Base-by-base conservation (phyloP, 1,284 basidiomycete genomes). In the Fomitiporia mediterranea region DNA sequence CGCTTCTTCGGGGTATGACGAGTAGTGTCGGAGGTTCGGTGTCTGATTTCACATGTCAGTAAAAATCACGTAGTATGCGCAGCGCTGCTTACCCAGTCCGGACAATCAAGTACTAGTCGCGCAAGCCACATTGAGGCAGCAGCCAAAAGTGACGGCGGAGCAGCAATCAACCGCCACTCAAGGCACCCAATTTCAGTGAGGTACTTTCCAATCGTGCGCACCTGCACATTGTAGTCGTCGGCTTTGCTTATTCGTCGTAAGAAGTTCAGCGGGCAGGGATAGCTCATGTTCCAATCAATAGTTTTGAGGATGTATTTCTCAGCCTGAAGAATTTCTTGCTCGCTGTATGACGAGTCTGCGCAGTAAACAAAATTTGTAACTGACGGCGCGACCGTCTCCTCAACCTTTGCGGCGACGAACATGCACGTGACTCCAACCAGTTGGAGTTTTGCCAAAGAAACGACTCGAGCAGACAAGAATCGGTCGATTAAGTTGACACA, bases 401-500 rank as follows among this genome's bases (percentile, higher is more conserved):
- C 96, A 62, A 95, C 94, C 73, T 99, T 99, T 48, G 92, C 84
- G 0, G 96, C 86, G 61, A 99, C 80, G 72, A 98, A 96, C 70
- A 99, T 82, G 65, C 91, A 91, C 4, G 94, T 94, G 59, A 98
- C 80, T 58, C 97, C 96, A 53, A 98, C 94, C 17, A 98, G 84
- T 71, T 98, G 96, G 39, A 98, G 82, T 70, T 98, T 97, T 64
- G 87, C 85, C 17, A 98, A 81, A 4, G 94, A 95, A 48, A 98
- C 91, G 47, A 91, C 86, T 5, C 94, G 89, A 1, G 84, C 78
- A 2, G 93, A 94, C 25, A 98, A 83, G 81, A 99, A 98, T 51
- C 96, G 92, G 72, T 99, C 97, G 66, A 98, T 90, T 67, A 98
- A 86, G 78, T 99, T 98, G 67, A 92, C 79, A 61, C 89, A 89